Percentiles rank a stretch among this genome's conserved stretches.
Conservation (phyloP, 1,139 yeast genomes). For the Candida gigantensis region DNA sequence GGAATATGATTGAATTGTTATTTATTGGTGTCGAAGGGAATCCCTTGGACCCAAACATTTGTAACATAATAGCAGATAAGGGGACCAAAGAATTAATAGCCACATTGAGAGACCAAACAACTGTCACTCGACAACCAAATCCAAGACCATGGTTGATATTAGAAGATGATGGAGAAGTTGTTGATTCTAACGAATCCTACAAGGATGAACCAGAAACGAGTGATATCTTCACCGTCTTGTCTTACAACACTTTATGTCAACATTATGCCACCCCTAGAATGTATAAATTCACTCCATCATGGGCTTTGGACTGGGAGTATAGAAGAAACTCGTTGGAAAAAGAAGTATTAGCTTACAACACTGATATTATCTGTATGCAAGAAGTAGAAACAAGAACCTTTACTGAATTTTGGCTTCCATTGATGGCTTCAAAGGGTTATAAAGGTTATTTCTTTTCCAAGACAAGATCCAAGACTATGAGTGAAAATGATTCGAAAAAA, state of each 20-base stretch:
- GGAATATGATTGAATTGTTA: constrained; percentile 80
- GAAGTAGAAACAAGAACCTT: constrained; percentile 89
- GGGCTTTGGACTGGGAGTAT: constrained; percentile 97
- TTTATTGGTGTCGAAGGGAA: constrained; percentile 94
- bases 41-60: constrained; percentile 66
- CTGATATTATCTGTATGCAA: constrained; percentile 88
- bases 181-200: constrained; percentile 37
- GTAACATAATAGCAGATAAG: constrained; percentile 70
- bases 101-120: constrained; percentile 80
- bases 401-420: constrained; percentile 84
- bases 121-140: constrained; percentile 61
- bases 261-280: constrained; percentile 90
- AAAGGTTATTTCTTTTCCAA: constrained; percentile 81
- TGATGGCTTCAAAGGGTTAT: constrained; percentile 74
- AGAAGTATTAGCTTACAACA: constrained; percentile 63
- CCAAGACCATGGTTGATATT: constrained; percentile 83
- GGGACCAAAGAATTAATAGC: constrained; percentile 85
- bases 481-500: constrained; percentile 68
- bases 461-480: constrained; percentile 91
- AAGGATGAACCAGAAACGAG: constrained; percentile 27
- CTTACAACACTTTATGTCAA: constrained; percentile 92
- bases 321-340: constrained; percentile 74
- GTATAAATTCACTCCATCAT: constrained; percentile 93
- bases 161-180: constrained; percentile 72
- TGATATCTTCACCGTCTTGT: constrained; percentile 69